Evolutionary conservation across 768 basidiomycete species (phyloP), one percentile per base, ranked within the genome.

Genomic region (Panellus pusillus): DNA sequence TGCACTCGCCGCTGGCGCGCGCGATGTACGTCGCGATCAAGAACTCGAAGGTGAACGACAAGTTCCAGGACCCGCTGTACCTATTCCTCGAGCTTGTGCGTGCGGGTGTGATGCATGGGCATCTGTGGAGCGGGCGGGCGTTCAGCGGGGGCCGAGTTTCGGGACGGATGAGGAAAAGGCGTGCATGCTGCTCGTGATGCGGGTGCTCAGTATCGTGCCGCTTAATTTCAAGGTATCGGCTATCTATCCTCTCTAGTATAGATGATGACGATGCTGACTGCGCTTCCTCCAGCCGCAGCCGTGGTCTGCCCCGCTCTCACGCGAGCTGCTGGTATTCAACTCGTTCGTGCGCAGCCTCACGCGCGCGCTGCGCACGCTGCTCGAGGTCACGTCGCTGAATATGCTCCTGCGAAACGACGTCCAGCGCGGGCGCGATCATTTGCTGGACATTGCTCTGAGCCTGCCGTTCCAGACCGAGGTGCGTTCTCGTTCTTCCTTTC

Each of bases 241-340:
- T 29, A 50, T 51, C 51, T 44, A 40, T 44, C 17, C 41, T 57
- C 15, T 39, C 31, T 47, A 41, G 8, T 24, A 24, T 6, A 2
- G 24, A 9, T 39, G 3, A 17, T 6, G 9, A 40, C 32, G 15
- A 15, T 24, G 12, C 36, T 50, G 20, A 47, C 27, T 29, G 13
- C 47, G 28, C 51, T 56, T 49, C 37, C 47, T 61, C 40, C 66
- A 97, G 93, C 56, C 91, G 32, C 89, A 88, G 69, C 83, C 90
- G 60, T 99, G 97, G 97, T 89, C 87, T 37, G 97, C 96, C 24
- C 97, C 97, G 38, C 76, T 99, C 44, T 98, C 96, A 62, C 89
- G 97, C 56, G 96, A 98, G 70, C 76, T 99, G 55, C 79, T 99
- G 45, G 94, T 97, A 56, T 99, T 98, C 82, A 99, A 99, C 77